Evolutionary conservation across 2,329 filamentous ascomycete species (phyloP).

Genomic region (Clarireedia homoeocarpa): DNA sequence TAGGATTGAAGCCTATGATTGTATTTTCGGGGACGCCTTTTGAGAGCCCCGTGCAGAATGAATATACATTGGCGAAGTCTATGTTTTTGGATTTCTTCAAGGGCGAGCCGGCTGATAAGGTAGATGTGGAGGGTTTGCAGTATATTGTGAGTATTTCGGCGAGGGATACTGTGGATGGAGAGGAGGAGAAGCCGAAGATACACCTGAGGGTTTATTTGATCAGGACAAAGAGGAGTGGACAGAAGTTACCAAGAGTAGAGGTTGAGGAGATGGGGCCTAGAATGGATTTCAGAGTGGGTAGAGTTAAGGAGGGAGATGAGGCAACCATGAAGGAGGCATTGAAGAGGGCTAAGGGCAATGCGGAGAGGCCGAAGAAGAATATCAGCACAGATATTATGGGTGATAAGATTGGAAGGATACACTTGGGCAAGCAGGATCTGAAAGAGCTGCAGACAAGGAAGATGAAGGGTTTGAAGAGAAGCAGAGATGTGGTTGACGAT

Average conservation of each 20-base stretch:
- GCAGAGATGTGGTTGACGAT: conserved; percentile 52
- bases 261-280: conserved; percentile 92
- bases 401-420: conserved; percentile 92
- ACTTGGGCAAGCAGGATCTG: conserved; percentile 85
- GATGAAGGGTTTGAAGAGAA: conserved; percentile 97
- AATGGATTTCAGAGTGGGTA: conserved; percentile 83
- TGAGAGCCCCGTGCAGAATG: conserved; percentile 69
- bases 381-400: conserved; percentile 84
- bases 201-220: conserved; percentile 79
- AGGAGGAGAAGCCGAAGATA: conserved; percentile 46
- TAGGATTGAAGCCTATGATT: conserved; percentile 83
- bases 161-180: conserved; percentile 47
- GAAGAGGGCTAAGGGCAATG: conserved; percentile 69
- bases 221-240: conserved; percentile 75
- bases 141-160: conserved; percentile 80
- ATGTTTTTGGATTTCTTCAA: conserved; percentile 88
- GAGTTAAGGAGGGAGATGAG: conserved; percentile 70
- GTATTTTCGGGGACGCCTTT: conserved; percentile 86
- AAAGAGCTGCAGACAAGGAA: conserved; percentile 85
- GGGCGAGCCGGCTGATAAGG: conserved; percentile 66
- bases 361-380: conserved; percentile 91
- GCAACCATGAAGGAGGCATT: conserved; percentile 81
- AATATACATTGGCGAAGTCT: conserved; percentile 80
- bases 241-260: conserved; percentile 82
- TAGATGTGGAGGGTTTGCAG: conserved; percentile 92